Conservation (phyloP, 495 filamentous ascomycete genomes). For the Bacidia rubella region DNA sequence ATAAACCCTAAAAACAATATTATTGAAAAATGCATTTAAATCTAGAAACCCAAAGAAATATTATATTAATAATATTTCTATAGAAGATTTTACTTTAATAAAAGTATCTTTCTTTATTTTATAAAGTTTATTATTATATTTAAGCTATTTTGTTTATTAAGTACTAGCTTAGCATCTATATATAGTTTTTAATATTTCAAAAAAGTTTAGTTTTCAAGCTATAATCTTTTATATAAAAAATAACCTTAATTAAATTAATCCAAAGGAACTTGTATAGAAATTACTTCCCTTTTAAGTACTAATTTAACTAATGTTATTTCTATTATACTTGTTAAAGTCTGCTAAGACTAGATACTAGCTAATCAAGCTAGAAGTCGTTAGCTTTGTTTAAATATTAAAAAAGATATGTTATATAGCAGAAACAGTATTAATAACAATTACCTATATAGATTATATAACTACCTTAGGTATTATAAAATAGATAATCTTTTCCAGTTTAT, state of each 20-base stretch:
- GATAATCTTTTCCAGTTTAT: background rate
- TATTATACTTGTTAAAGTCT: conserved; percentile 2
- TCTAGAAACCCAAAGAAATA: background rate
- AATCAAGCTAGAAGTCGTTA: conserved; percentile 6
- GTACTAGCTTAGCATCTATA: conserved; percentile 2
- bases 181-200: conserved; percentile 9
- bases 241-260: background rate
- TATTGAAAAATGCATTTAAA: background rate
- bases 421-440: background rate
- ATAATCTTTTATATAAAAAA: conserved; percentile 12
- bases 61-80: conserved; percentile 5
- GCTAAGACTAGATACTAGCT: conserved; percentile 12
- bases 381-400: conserved; percentile 3
- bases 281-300: background rate
- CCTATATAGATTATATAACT: background rate
- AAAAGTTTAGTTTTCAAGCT: conserved; percentile 1
- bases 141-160: conserved; percentile 3
- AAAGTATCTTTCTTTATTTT: background rate
- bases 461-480: conserved; percentile 7
- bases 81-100: background rate
- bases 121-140: background rate
- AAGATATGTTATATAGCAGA: conserved; percentile 8
- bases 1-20: background rate
- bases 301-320: conserved; percentile 6
- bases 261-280: background rate